Evolutionary conservation across 768 basidiomycete genomes (phyloP).

Genomic region (Amanita rimosa): DNA sequence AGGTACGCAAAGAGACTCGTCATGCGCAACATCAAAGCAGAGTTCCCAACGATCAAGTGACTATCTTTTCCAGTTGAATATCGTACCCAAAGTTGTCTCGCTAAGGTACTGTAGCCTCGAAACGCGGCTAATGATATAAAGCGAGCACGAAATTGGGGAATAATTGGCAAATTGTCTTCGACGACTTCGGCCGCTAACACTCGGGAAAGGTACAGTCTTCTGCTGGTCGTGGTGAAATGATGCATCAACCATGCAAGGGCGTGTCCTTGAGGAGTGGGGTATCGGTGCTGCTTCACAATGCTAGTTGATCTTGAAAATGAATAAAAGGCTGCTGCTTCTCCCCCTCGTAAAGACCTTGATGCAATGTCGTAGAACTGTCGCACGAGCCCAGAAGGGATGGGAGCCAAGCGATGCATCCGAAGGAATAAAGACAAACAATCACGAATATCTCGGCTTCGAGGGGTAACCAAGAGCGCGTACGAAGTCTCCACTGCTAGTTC

Average conservation of each 20-base stretch:
- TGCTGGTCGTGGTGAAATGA: constrained; percentile 25
- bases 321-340: constrained; percentile 36
- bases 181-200: constrained; percentile 38
- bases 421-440: constrained; percentile 31
- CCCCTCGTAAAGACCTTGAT: constrained; percentile 13
- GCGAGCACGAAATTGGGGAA: constrained; percentile 29
- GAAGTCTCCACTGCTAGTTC: constrained; percentile 32
- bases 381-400: constrained; percentile 32
- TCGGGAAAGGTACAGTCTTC: constrained; percentile 34
- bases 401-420: constrained; percentile 20
- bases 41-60: constrained; percentile 29
- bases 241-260: constrained; percentile 44
- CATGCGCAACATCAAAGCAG: constrained; percentile 36
- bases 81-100: constrained; percentile 47
- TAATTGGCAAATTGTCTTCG: constrained; percentile 27
- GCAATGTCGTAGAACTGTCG: constrained; percentile 36
- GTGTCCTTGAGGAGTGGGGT: constrained; percentile 37
- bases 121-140: constrained; percentile 38
- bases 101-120: constrained; percentile 33
- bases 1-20: constrained; percentile 32
- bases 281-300: constrained; percentile 22
- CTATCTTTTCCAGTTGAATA: constrained; percentile 33
- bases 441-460: constrained; percentile 23
- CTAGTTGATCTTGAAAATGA: constrained; percentile 25
- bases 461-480: constrained; percentile 26